These are phyloP conservation scores for Salvia miltiorrhiza DNA, from an alignment of 257 asterid genomes.

Conservation along the genomic window DNA sequence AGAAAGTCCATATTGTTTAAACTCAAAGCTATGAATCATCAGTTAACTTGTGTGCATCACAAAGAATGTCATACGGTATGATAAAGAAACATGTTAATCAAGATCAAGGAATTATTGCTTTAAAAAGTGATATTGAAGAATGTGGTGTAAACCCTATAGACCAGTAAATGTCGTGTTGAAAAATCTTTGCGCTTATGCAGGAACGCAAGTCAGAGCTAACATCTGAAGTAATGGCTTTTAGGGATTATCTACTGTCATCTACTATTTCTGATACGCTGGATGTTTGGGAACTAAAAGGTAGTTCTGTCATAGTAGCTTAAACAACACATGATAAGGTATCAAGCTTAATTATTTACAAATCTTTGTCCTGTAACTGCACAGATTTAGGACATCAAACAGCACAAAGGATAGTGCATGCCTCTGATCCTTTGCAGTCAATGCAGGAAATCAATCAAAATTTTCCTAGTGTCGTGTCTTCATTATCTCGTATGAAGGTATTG, in stretches of 20 bases:
- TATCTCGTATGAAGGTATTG: slow-evolving; percentile 91
- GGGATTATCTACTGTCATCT: slow-evolving; percentile 90
- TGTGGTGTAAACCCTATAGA: background rate
- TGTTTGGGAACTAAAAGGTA: slow-evolving; percentile 98
- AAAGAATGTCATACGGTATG: background rate
- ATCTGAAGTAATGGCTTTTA: slow-evolving; percentile 94
- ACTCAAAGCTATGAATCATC: background rate
- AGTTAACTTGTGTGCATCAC: background rate
- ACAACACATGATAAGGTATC: background rate
- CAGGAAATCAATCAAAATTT: slow-evolving; percentile 95
- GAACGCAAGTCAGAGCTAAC: slow-evolving; percentile 91
- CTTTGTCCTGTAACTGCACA: slow-evolving; percentile 31
- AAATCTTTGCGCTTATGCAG: slow-evolving; percentile 44
- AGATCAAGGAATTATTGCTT: background rate
- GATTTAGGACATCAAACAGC: slow-evolving; percentile 99
- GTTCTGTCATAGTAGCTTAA: slow-evolving; percentile 16
- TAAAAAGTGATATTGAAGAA: background rate
- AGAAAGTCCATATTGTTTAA: background rate
- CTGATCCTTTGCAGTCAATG: slow-evolving; percentile 95
- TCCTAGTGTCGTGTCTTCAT: slow-evolving; percentile 89
- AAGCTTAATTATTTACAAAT: slow-evolving; percentile 10
- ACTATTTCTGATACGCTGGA: slow-evolving; percentile 85
- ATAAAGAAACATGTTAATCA: background rate
- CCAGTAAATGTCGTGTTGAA: slow-evolving; percentile 19
- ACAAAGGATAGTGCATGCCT: slow-evolving; percentile 92